Evolutionary conservation across 1,284 basidiomycete genomes (phyloP).

Genomic region (Ganoderma sinense): DNA sequence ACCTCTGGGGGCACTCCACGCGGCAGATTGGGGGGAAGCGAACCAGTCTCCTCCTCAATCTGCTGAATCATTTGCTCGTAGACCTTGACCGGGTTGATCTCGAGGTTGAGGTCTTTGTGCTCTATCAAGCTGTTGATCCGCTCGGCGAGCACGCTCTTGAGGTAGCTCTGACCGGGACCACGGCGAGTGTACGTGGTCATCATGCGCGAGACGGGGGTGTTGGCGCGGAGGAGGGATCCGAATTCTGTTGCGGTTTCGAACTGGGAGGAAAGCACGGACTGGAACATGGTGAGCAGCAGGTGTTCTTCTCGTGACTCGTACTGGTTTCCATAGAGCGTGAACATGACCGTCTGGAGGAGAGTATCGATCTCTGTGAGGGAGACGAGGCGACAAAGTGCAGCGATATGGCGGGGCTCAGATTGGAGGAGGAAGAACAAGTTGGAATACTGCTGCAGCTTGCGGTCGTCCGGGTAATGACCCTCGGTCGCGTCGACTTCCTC

Average conservation of each 20-base stretch:
- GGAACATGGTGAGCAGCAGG: slow-evolving; percentile 97
- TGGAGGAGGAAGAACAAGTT: slow-evolving; percentile 99
- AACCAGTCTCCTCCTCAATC: slow-evolving; percentile 96
- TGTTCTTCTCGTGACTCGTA: slow-evolving; percentile 99
- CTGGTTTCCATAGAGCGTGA: slow-evolving; percentile 99
- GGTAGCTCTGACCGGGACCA: slow-evolving; percentile 96
- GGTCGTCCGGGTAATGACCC: slow-evolving; percentile 92
- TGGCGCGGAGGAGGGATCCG: slow-evolving; percentile 94
- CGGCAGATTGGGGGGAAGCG: slow-evolving; percentile 89
- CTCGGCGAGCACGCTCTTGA: slow-evolving; percentile 96
- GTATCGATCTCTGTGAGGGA: slow-evolving; percentile 97
- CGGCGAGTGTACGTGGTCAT: slow-evolving; percentile 99
- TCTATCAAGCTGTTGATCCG: slow-evolving; percentile 98
- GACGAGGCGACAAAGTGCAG: slow-evolving; percentile 96
- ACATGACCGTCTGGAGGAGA: slow-evolving; percentile 99
- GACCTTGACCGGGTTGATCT: slow-evolving; percentile 99
- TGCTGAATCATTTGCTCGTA: slow-evolving; percentile 99
- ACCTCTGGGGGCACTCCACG: slow-evolving; percentile 92
- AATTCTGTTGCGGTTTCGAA: slow-evolving; percentile 99
- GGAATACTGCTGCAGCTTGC: slow-evolving; percentile 94
- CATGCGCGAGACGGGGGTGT: slow-evolving; percentile 99
- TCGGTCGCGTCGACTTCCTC: slow-evolving; percentile 94
- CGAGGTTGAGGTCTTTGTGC: slow-evolving; percentile 97
- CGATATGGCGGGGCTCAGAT: slow-evolving; percentile 96
- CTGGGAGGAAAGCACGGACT: slow-evolving; percentile 97